These are phyloP conservation scores for Porcisia deanei DNA, from an alignment of 208 protist genomes.

Conservation along the genomic window DNA sequence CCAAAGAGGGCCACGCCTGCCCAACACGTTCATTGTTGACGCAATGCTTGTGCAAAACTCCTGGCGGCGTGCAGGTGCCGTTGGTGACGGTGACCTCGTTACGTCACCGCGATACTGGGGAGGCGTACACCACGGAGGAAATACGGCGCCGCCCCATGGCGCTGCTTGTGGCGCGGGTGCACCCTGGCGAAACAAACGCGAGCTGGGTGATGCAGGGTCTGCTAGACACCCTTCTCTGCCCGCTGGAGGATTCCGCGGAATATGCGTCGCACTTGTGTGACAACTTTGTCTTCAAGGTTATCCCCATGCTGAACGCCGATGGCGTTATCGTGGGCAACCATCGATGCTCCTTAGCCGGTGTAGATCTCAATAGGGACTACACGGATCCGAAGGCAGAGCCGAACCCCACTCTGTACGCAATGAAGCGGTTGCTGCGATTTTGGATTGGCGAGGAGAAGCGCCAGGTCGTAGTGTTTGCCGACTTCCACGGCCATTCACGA, in stretches of 20 bases:
- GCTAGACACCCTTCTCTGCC: slow-evolving; percentile 78
- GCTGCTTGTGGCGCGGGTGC: slow-evolving; percentile 94
- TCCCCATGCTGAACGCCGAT: slow-evolving; percentile 98
- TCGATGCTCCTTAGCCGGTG: slow-evolving; percentile 93
- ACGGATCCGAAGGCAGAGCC: slow-evolving; percentile 47
- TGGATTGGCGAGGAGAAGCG: slow-evolving; percentile 68
- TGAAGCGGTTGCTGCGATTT: slow-evolving; percentile 80
- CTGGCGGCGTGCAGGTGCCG: slow-evolving; percentile 84
- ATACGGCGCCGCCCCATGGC: slow-evolving; percentile 70
- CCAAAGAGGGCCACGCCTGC: slow-evolving; percentile 5
- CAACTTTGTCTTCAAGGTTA: slow-evolving; percentile 93
- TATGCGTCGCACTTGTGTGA: slow-evolving; percentile 45
- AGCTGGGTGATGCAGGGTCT: slow-evolving; percentile 97
- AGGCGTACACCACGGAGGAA: slow-evolving; percentile 36
- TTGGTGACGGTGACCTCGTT: slow-evolving; percentile 92
- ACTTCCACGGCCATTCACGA: slow-evolving; percentile 96
- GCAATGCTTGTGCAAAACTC: slow-evolving; percentile 87
- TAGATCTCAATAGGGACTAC: slow-evolving; percentile 97
- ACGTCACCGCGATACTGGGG: slow-evolving; percentile 9
- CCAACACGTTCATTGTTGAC: slow-evolving; percentile 5
- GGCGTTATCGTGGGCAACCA: slow-evolving; percentile 98
- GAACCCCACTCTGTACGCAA: slow-evolving; percentile 85
- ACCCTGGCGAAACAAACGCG: slow-evolving; percentile 97
- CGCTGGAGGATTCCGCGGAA: slow-evolving; percentile 9
- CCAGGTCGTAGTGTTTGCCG: slow-evolving; percentile 85